phyloP scores from a whole-genome alignment of 495 filamentous ascomycete genomes.

The Lichenothelia convexa region DNA sequence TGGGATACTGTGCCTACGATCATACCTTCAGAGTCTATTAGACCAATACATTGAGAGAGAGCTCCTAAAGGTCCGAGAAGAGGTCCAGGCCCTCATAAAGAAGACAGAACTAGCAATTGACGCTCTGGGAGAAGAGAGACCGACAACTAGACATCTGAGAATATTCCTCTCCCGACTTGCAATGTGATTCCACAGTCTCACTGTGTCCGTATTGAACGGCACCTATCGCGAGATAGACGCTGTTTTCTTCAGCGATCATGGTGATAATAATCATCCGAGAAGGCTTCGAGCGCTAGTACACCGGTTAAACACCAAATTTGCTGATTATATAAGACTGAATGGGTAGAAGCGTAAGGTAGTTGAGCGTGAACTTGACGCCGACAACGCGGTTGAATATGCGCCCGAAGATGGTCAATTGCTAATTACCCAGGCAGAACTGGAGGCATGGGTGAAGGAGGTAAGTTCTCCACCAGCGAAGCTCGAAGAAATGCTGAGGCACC shows the following conservation, averaged over 20 bases:
- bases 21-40: conserved; percentile 3
- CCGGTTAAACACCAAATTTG: conserved; percentile 37
- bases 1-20: conserved; percentile 1
- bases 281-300: conserved; percentile 44
- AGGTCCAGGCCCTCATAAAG: conserved; percentile 3
- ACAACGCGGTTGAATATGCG: background rate
- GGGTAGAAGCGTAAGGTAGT: background rate
- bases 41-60: conserved; percentile 7
- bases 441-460: conserved; percentile 1
- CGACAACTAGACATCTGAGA: conserved; percentile 5
- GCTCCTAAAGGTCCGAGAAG: conserved; percentile 7
- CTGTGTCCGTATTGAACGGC: conserved; percentile 4
- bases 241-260: conserved; percentile 3
- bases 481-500: background rate
- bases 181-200: conserved; percentile 7
- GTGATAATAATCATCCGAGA: conserved; percentile 15
- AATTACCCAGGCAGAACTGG: background rate
- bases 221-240: conserved; percentile 4
- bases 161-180: conserved; percentile 7
- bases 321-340: conserved; percentile 17
- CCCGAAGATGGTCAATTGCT: conserved; percentile 1
- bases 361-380: background rate
- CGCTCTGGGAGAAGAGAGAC: conserved; percentile 2
- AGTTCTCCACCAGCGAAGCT: background rate
- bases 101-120: background rate